Evolutionary conservation across 805 yeast species (phyloP).

Genomic region (Nakazawaea sp.): DNA sequence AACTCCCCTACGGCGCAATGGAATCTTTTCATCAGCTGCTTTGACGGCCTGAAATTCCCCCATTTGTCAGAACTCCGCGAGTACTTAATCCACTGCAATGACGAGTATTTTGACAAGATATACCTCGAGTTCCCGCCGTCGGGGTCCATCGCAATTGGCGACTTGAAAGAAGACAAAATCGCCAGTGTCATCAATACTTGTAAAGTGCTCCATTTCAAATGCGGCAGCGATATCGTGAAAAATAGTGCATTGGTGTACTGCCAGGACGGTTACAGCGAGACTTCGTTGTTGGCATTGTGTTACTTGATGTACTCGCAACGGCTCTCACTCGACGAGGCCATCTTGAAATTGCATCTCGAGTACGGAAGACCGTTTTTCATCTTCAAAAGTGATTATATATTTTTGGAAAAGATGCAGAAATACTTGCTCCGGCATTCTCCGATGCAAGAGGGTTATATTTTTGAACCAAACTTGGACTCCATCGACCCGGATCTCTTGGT

Average conservation of each 20-base stretch:
- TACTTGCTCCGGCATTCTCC: conserved; percentile 61
- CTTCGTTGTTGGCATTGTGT: conserved; percentile 67
- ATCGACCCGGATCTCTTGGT: conserved; percentile 5
- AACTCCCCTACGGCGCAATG: conserved; percentile 49
- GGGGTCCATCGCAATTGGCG: conserved; percentile 76
- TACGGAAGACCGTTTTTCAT: conserved; percentile 78
- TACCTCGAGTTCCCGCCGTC: conserved; percentile 72
- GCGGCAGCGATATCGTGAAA: conserved; percentile 16
- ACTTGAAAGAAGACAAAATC: conserved; percentile 54
- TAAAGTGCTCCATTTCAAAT: conserved; percentile 50
- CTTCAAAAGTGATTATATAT: conserved; percentile 66
- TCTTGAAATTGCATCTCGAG: conserved; percentile 52
- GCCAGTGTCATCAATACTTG: conserved; percentile 61
- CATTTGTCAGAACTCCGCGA: conserved; percentile 27
- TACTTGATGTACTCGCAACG: conserved; percentile 67
- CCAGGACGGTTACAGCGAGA: conserved; percentile 90
- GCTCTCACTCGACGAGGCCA: conserved; percentile 54
- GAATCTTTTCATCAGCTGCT: conserved; percentile 51
- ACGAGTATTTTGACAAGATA: conserved; percentile 16
- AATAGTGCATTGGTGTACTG: conserved; percentile 60
- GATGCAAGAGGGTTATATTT: conserved; percentile 10
- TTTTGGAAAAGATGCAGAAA: conserved; percentile 59
- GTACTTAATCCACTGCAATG: conserved; percentile 14
- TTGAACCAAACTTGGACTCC: conserved; percentile 1
- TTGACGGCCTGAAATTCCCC: conserved; percentile 54